A percentile compares a stretch with the other conserved stretches of the same genome.
phyloP scores from a whole-genome alignment of 139 green algal genomes.

The Tetraselmis chui region DNA sequence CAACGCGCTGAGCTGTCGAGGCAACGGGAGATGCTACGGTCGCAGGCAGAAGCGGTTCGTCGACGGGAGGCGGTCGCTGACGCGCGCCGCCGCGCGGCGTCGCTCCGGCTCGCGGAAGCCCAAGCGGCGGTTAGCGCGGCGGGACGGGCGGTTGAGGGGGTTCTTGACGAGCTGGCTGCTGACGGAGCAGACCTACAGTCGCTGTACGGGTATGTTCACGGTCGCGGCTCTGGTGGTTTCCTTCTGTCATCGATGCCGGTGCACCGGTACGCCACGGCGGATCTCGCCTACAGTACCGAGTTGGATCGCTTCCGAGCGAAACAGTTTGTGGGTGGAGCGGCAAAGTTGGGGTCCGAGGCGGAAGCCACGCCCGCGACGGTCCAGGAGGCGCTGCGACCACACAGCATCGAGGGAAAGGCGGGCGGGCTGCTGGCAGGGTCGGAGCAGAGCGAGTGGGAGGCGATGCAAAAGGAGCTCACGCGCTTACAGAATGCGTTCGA shows the following conservation, averaged over 20 bases:
- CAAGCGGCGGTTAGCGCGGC: neutral
- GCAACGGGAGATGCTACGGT: neutral
- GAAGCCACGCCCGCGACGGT: too few relatives aligned
- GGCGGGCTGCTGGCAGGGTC: neutral
- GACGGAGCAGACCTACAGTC: neutral
- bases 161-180: neutral
- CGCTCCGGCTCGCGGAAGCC: neutral
- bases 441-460: neutral
- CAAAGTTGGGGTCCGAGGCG: neutral
- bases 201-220: too few relatives aligned
- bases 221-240: neutral
- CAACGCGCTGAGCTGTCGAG: neutral
- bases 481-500: neutral
- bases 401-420: neutral
- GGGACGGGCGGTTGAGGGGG: neutral
- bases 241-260: neutral
- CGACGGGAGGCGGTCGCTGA: neutral
- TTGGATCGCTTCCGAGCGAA: neutral
- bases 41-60: neutral
- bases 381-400: neutral
- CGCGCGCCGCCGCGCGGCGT: too few relatives aligned
- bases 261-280: neutral
- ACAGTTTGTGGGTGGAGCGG: neutral
- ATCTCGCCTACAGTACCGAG: neutral
- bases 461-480: neutral